phyloP scores from a whole-genome alignment of 768 basidiomycete genomes.

The Mycena epipterygia region DNA sequence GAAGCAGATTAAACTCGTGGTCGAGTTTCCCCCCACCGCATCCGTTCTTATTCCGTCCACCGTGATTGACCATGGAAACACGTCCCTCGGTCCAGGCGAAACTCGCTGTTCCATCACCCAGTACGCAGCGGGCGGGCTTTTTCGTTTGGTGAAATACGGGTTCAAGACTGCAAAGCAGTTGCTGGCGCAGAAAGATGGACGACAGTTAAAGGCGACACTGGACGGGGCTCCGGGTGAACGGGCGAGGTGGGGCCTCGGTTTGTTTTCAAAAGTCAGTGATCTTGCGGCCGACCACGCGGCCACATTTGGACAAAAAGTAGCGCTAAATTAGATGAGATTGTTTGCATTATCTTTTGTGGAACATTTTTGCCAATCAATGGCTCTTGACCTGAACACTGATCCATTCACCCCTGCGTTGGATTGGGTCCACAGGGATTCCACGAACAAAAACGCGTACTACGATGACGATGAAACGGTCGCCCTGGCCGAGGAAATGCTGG shows the following conservation, averaged over 20 bases:
- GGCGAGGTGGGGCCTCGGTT: neutral
- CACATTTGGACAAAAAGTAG: too few relatives aligned
- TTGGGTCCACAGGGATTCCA: too few relatives aligned
- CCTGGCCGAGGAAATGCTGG: too few relatives aligned
- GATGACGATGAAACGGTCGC: too few relatives aligned
- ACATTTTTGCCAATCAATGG: too few relatives aligned
- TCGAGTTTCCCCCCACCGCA: slow-evolving; percentile 41
- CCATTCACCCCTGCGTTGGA: too few relatives aligned
- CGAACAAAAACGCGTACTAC: too few relatives aligned
- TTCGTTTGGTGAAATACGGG: slow-evolving; percentile 41
- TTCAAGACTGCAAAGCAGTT: slow-evolving; percentile 25
- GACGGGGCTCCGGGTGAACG: too few relatives aligned
- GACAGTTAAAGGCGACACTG: neutral
- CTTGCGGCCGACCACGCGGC: neutral
- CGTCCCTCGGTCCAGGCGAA: slow-evolving; percentile 33
- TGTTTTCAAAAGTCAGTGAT: slow-evolving; percentile 7
- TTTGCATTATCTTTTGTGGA: too few relatives aligned
- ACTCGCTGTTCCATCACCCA: slow-evolving; percentile 42
- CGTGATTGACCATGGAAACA: slow-evolving; percentile 38
- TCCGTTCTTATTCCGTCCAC: slow-evolving; percentile 41
- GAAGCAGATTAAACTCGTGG: slow-evolving; percentile 38
- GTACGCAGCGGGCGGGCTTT: slow-evolving; percentile 42
- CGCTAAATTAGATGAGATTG: too few relatives aligned
- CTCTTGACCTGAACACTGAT: too few relatives aligned
- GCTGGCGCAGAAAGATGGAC: neutral